Evolutionary conservation across 2,329 filamentous ascomycete genomes (phyloP), one percentile per base, ranked within the genome.

Genomic region (Penicillium janthinellum): DNA sequence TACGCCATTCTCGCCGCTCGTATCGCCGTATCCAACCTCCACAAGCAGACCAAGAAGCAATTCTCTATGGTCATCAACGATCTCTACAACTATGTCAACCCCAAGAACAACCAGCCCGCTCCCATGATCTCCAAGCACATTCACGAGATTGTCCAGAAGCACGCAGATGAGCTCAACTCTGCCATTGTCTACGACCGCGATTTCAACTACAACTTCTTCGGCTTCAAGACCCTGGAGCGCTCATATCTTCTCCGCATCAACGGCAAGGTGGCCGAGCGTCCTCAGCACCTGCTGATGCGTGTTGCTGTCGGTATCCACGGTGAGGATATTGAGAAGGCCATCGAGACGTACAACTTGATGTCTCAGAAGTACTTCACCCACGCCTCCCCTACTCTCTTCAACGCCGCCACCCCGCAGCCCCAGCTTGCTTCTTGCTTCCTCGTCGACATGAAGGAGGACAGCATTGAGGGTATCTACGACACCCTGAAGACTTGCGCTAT

Each of bases 11-110:
- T 99, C 60, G 95, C 95, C 66, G 95, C 95, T 67, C 93, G 95
- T 81, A 98, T 99, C 75, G 95, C 95, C 70, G 95, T 99, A 57
- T 99, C 95, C 74, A 99, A 99, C 83, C 90, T 99, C 61, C 95
- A 99, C 88, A 99, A 99, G 83, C 95, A 99, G 85, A 99, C 95
- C 66, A 98, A 98, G 87, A 99, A 99, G 85, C 94, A 98, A 77
- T 99, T 96, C 83, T 98, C 95, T n/a, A 84, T 91, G 52, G 95
- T 99, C 61, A 86, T 99, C 70, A 89, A 87, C 71, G 95, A 99
- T 73, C 87, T 99, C 44, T 97, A 94, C 82, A 86, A 95, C 82
- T 99, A 97, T 78, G 83, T 96, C 79, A 99, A 99, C 82, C 92
- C 94, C 63, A 96, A 91, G 82, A 99, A 96, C 79, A 81, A 83